Base-by-base conservation (phyloP, 306 rosid genomes). In the Inga oerstediana region DNA sequence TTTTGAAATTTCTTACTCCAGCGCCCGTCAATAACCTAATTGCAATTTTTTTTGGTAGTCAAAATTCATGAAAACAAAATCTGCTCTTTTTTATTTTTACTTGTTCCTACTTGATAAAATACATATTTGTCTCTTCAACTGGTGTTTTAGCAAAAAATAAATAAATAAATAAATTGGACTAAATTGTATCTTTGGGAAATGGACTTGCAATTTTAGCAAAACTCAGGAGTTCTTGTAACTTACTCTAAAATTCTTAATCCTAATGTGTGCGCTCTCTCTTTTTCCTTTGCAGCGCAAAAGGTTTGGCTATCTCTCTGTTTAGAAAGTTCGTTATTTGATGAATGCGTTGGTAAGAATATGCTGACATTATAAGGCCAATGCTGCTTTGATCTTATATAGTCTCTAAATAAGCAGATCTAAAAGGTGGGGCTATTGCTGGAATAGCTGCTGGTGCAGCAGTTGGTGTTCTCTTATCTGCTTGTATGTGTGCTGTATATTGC, bases 391-490 rank as follows among this genome's bases (percentile, higher is more conserved):
- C 80, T 70, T 74, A 75, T 79, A 14, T 69, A 71, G 68, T 66
- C 66, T 88, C 76, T 80, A 77, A 79, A 75, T 67, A 68, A 89
- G 81, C 93, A 89, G 97, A 91, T 75, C 74, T 85, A 56, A 58
- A 79, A 16, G 87, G 82, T 73, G 89, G 88, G 75, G 58, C 65
- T 77, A 86, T 89, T 45, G 90, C 87, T 86, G 96, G 92, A 79
- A 76, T 91, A 91, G 34, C 80, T 59, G 83, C 86, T 30, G 97
- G 89, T 82, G 91, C 58, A 75, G 80, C 88, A 80, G 91, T 81
- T 71, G 94, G 43, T 64, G 51, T 90, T 77, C 84, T 92, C 65
- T 17, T 89, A 61, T 88, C 84, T 20, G 87, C 78, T 32, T 80
- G 74, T 72, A 41, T 88, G 30, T 89, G 76, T 81, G 67, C 88